These are phyloP conservation scores for Begonia loranthoides DNA, from an alignment of 306 rosid species.

Conservation along the genomic window DNA sequence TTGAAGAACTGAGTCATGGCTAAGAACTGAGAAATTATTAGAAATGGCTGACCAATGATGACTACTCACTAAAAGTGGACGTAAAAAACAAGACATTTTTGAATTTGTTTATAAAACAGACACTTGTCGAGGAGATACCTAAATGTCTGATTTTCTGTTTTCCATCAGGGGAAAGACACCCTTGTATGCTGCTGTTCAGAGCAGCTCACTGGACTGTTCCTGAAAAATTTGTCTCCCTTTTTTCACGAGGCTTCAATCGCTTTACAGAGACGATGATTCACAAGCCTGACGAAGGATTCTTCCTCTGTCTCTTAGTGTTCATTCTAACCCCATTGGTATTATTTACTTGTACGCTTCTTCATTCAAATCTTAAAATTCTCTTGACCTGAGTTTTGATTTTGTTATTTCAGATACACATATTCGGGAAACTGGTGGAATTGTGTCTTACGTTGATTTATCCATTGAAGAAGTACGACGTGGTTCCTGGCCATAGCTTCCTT, in stretches of 20 bases:
- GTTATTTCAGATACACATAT: constrained; percentile 8
- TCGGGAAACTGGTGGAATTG: constrained; percentile 5
- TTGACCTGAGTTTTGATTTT: not conserved
- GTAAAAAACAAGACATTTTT: no score
- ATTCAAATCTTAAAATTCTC: not conserved
- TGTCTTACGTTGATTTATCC: constrained; percentile 7
- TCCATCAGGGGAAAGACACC: constrained; percentile 5
- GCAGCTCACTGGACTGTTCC: constrained; percentile 10
- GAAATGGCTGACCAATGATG: no score
- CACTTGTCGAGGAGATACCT: no score
- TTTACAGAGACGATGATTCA: constrained; percentile 11
- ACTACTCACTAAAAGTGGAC: no score
- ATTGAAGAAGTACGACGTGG: constrained; percentile 10
- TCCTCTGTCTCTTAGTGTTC: constrained; percentile 4
- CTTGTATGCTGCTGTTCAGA: constrained; percentile 10
- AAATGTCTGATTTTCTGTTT: not conserved
- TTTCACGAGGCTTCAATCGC: constrained; percentile 10
- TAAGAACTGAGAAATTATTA: not conserved
- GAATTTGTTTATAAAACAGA: no score
- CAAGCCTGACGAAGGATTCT: constrained; percentile 9
- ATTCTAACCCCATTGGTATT: constrained; percentile 11
- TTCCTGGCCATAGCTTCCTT: constrained; percentile 9
- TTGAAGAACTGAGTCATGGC: no score
- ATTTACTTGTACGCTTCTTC: not conserved
- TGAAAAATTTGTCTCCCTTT: not conserved